phyloP scores from a whole-genome alignment of 164 flowering plant genomes.

The Amborella trichopoda region DNA sequence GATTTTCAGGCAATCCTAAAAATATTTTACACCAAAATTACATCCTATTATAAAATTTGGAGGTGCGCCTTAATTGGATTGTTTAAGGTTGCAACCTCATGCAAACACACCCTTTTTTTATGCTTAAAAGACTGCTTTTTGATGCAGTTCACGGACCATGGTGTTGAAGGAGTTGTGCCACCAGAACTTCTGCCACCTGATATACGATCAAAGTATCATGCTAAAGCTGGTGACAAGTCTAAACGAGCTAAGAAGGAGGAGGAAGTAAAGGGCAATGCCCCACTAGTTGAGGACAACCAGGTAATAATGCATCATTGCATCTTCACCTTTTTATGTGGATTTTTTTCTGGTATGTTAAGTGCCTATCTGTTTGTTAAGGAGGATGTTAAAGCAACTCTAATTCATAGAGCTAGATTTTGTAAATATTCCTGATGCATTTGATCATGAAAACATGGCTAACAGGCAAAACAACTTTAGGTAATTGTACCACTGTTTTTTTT shows the following conservation, averaged over 20 bases:
- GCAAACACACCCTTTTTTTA: too few species aligned
- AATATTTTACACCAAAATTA: too few species aligned
- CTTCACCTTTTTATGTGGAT: neutral
- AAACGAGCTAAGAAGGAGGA: constrained; percentile 85
- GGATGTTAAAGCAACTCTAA: neutral
- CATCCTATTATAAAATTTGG: too few species aligned
- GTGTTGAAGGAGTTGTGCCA: constrained; percentile 94
- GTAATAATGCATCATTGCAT: too few species aligned
- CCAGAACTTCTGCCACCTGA: constrained; percentile 77
- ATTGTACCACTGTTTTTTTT: neutral
- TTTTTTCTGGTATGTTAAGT: neutral
- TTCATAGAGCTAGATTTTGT: neutral
- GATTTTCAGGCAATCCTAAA: too few species aligned
- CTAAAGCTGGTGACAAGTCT: constrained; percentile 54
- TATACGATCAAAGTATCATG: constrained; percentile 66
- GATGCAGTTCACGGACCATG: constrained; percentile 85
- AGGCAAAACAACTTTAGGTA: neutral
- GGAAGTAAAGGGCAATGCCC: constrained; percentile 46
- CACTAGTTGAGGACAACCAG: constrained; percentile 69
- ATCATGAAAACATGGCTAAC: neutral
- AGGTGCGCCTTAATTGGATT: too few species aligned
- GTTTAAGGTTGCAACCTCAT: too few species aligned
- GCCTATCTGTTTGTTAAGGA: neutral
- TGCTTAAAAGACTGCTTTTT: too few species aligned
- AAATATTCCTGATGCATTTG: neutral